These are phyloP conservation scores for Myriosclerotinia duriaeana DNA, from an alignment of 2,329 filamentous ascomycete genomes.

Conservation along the genomic window DNA sequence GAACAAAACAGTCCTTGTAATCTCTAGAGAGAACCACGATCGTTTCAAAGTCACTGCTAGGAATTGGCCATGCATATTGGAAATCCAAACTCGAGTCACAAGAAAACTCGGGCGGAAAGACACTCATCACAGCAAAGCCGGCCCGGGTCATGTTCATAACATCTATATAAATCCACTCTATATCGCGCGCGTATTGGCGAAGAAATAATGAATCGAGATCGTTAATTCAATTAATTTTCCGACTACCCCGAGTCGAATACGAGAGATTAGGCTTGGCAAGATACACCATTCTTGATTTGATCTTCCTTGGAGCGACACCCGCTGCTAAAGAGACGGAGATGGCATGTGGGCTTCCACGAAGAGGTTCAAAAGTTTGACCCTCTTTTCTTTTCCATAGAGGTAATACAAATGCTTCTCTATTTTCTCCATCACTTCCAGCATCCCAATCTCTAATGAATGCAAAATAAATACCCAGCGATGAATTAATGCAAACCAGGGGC, in stretches of 20 bases:
- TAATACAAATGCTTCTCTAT: not conserved
- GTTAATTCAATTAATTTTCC: not conserved
- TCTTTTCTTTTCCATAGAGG: not conserved
- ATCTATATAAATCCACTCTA: not conserved
- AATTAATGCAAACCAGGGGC: not conserved
- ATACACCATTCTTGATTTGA: not conserved
- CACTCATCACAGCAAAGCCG: not conserved
- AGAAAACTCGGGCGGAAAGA: not conserved
- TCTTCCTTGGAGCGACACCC: not conserved
- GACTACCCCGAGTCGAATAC: not conserved
- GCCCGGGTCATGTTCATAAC: not conserved
- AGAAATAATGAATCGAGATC: not conserved
- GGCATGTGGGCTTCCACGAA: not conserved
- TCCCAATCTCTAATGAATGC: not conserved
- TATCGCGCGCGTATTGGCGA: not conserved
- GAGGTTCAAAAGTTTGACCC: not conserved
- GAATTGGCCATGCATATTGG: not conserved
- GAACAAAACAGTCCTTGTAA: not conserved
- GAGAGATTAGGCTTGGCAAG: not conserved
- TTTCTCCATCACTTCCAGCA: not conserved
- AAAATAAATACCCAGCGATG: slow-evolving; percentile 6
- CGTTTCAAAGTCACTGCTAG: not conserved
- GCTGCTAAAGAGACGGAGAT: not conserved
- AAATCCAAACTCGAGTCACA: not conserved
- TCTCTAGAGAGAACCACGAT: not conserved